Evolutionary conservation across 495 filamentous ascomycete genomes (phyloP), one percentile per base, ranked within the genome.

Genomic region (Parathielavia hyrcaniae): DNA sequence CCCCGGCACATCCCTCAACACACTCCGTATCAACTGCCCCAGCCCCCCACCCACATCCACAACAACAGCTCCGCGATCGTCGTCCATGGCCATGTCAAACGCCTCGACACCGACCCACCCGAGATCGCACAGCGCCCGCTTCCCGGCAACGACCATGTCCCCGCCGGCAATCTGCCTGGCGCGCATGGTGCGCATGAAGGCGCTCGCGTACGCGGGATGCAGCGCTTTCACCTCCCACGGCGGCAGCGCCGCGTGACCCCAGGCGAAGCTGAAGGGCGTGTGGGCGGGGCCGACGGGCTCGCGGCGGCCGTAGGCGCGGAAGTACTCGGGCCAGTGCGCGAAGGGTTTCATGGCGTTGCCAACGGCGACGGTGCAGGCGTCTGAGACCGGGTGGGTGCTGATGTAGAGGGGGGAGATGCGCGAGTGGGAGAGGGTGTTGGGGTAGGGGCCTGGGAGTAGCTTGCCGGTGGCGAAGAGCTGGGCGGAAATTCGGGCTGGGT

Each of bases 21-120:
- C 70, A 12, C 63, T 63, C 14, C 65, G 52, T 14, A 81, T 53
- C 56, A 79, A 70, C 50, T 81, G 77, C 3, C 79, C 80, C 20
- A 71, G 62, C 0, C 77, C 76, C 0, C 73, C 79, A 1, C 75
- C 79, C 0, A 83, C 73, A 57, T 83, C 80, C 5, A 83, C 77
- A 0, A 81, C 51, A 5, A 77, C 34, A 9, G 56, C 36, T 50
- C 0, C 65, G 17, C 41, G n/a, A 14, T 35, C 16, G 17, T 2
- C 56, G 4, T 26, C 49, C 12, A 14, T 22, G 16, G 48, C 17
- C 12, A 35, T 10, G 34, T 5, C 34, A 11, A 14, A 30, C 4
- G 60, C 59, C 30, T 66, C 68, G 11, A 56, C 46, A 0, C 67
- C 54, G 3, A 74, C 26, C 61, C 62, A 71, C 0, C 32, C 23